A percentile compares a stretch with the other conserved stretches of the same genome.
These are phyloP conservation scores for Carex cristatella DNA, from an alignment of 176 grass and related monocot species.

Conservation along the genomic window DNA sequence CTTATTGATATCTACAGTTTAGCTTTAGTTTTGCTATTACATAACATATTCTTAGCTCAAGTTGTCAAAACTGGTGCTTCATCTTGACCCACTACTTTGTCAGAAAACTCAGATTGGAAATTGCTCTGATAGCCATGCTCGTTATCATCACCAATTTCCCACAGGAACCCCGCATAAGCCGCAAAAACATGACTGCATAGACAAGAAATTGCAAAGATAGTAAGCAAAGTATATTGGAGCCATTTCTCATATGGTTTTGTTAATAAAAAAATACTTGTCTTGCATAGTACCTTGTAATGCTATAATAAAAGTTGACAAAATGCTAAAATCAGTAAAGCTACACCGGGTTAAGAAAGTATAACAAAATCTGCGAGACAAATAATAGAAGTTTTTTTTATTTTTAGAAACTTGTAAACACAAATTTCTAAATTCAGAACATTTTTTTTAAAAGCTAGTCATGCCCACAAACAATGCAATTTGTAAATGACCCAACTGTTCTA, in stretches of 20 bases:
- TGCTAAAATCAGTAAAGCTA: not conserved
- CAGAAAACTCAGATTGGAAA: not conserved
- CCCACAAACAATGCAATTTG: not conserved
- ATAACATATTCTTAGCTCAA: slow-evolving; percentile 5
- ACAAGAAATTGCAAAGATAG: not conserved
- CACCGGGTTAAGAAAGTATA: not conserved
- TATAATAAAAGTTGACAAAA: not conserved
- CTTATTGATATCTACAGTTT: not conserved
- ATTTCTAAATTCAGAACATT: not conserved
- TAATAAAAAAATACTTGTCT: not conserved
- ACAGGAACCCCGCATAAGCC: slow-evolving; percentile 76
- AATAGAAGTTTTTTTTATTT: not conserved
- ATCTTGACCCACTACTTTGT: not conserved
- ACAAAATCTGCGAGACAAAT: not conserved
- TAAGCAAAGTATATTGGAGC: not conserved
- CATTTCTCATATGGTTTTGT: slow-evolving; percentile 4
- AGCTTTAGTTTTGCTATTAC: not conserved
- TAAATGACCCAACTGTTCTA: not conserved
- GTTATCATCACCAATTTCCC: slow-evolving; percentile 47
- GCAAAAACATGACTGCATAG: slow-evolving; percentile 61
- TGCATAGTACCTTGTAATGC: not conserved
- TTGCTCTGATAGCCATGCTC: slow-evolving; percentile 4
- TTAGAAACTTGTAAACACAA: not conserved
- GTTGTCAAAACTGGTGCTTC: not conserved
- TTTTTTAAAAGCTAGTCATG: not conserved